These are phyloP conservation scores for Fusarium sp. DNA, from an alignment of 2,329 filamentous ascomycete genomes.

Conservation along the genomic window DNA sequence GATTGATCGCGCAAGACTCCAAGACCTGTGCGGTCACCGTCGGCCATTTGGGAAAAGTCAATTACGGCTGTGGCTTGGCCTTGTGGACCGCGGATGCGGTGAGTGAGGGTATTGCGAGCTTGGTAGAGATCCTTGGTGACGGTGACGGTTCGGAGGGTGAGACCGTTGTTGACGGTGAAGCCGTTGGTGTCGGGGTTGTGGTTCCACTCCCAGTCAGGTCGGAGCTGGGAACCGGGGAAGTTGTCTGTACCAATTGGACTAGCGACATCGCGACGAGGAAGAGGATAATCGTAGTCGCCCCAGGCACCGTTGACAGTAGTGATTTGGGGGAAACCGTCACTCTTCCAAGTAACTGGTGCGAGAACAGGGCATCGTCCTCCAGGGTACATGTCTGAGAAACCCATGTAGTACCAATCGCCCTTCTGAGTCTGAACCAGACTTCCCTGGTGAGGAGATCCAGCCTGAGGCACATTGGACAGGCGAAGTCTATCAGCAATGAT, in stretches of 20 bases:
- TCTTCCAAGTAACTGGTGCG: slow-evolving; percentile 57
- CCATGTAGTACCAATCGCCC: slow-evolving; percentile 68
- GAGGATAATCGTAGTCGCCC: slow-evolving; percentile 17
- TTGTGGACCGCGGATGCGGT: slow-evolving; percentile 7
- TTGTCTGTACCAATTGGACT: slow-evolving; percentile 1
- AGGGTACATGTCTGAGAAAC: slow-evolving; percentile 65
- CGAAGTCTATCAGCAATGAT: slow-evolving; percentile 54
- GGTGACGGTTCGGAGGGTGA: slow-evolving; percentile 6
- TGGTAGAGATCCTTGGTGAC: slow-evolving; percentile 18
- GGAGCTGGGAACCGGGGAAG: background rate
- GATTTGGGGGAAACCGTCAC: background rate
- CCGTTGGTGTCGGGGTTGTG: slow-evolving; percentile 11
- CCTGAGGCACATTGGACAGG: slow-evolving; percentile 52
- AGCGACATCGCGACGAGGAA: background rate
- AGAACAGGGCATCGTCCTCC: slow-evolving; percentile 66
- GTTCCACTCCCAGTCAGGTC: slow-evolving; percentile 19
- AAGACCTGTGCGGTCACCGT: slow-evolving; percentile 1
- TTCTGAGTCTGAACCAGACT: slow-evolving; percentile 63
- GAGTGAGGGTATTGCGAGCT: slow-evolving; percentile 10
- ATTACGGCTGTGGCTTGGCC: background rate
- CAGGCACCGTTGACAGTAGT: background rate
- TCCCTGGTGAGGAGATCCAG: slow-evolving; percentile 64
- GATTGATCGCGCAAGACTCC: slow-evolving; percentile 8
- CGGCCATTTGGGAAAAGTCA: slow-evolving; percentile 14
- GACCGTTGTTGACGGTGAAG: slow-evolving; percentile 8